phyloP scores from a whole-genome alignment of 192 early-diverging fungal genomes.

The Phlyctochytrium planicorne region DNA sequence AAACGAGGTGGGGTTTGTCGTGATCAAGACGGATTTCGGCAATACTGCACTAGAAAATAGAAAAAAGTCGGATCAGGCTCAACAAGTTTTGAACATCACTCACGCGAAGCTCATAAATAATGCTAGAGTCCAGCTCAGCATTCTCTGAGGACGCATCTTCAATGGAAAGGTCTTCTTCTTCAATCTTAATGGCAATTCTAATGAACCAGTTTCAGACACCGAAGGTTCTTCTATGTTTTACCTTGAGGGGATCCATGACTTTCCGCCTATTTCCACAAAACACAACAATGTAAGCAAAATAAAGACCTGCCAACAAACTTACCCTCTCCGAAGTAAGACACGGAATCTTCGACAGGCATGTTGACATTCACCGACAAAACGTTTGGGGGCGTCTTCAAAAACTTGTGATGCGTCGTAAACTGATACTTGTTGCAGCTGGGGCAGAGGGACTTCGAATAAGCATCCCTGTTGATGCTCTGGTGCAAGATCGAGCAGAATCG shows the following conservation, averaged over 20 bases:
- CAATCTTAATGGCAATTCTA: constrained; percentile 54
- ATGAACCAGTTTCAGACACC: constrained; percentile 4
- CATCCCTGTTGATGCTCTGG: constrained; percentile 58
- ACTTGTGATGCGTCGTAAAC: constrained; percentile 70
- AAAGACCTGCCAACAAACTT: neutral
- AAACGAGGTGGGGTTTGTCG: constrained; percentile 68
- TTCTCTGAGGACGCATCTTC: constrained; percentile 27
- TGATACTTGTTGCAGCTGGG: constrained; percentile 79
- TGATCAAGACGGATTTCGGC: constrained; percentile 48
- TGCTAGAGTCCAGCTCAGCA: too few species aligned
- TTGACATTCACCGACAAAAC: constrained; percentile 81
- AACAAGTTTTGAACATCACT: constrained; percentile 3
- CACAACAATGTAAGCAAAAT: constrained; percentile 3
- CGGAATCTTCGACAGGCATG: neutral
- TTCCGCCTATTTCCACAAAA: neutral
- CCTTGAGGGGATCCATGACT: constrained; percentile 34
- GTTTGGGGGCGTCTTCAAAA: constrained; percentile 64
- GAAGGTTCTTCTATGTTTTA: too few species aligned
- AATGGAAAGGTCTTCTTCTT: constrained; percentile 40
- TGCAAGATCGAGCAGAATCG: constrained; percentile 28
- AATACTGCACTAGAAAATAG: constrained; percentile 31
- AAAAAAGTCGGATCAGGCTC: neutral
- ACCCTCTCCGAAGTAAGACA: neutral
- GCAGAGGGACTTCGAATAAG: constrained; percentile 85
- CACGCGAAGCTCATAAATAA: constrained; percentile 69